Evolutionary conservation across 2,329 filamentous ascomycete genomes (phyloP), one percentile per base, ranked within the genome.

Genomic region (Hysterium pulicare): DNA sequence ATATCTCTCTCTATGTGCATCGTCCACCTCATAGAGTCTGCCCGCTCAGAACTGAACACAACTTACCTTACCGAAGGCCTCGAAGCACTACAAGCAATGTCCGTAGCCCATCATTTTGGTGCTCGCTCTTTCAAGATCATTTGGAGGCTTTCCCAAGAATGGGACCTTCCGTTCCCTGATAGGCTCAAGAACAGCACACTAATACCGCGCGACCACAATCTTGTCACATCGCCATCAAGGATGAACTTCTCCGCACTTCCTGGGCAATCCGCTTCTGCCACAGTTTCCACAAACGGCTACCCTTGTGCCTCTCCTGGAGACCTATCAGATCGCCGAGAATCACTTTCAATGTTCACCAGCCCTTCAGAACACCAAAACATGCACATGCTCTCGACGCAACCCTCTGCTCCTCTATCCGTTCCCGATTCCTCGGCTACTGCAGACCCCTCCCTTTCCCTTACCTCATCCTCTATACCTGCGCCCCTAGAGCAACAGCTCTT

Each of bases 1-100:
- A 57, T 71, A 23, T 49, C 73, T 2, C 58, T 74, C 6, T 70
- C 71, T 3, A 60, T 66, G 22, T 61, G 60, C 43, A 68, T 70
- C 16, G 69, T 74, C 23, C 71, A 74, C 41, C 61, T 75, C 6
- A 57, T 72, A 21, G 71, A 72, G 41, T 66, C 72, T 1, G 67
- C 66, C 17, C 55, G 61, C 9, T 64, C 63, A 11, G 50, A 60
- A 24, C 49, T 57, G 3, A 67, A 67, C 7, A 57, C 60, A 13
- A 44, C 55, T 5, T 63, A 73, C 40, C 61, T 74, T 2, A 59
- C 64, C 6, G 69, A 73, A 47, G 64, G 62, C 6, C 50, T 74
- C n/a, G 57, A 65, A 38, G 69, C 67, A 20, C 50, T 74, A 3
- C 62, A 71, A 26, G 65, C 67, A 13, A 56, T 73, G 38, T 69